These are phyloP conservation scores for Penicillium rolfsii DNA, from an alignment of 2,329 filamentous ascomycete species.

Conservation along the genomic window DNA sequence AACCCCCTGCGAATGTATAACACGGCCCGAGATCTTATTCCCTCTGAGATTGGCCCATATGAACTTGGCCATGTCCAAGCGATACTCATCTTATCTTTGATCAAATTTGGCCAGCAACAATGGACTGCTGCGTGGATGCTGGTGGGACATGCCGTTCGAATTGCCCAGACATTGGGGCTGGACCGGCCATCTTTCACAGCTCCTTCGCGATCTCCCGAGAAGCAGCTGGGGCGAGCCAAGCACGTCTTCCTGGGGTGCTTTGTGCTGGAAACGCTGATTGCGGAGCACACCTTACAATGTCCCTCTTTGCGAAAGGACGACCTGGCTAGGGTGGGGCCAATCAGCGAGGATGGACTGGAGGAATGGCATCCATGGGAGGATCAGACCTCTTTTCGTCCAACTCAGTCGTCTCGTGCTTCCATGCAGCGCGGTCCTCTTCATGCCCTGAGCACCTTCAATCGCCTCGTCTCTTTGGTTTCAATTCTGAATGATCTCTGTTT, in stretches of 20 bases:
- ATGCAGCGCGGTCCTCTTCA: conserved; percentile 48
- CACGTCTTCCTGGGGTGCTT: conserved; percentile 58
- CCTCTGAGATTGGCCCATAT: conserved; percentile 52
- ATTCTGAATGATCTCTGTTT: conserved; percentile 41
- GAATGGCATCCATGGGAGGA: conserved; percentile 75
- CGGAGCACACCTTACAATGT: conserved; percentile 49
- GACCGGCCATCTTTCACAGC: conserved; percentile 51
- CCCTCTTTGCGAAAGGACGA: conserved; percentile 56
- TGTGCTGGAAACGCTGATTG: conserved; percentile 57
- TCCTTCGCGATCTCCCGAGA: conserved; percentile 48
- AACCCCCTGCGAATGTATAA: conserved; percentile 51
- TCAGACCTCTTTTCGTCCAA: conserved; percentile 39
- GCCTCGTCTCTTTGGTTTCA: conserved; percentile 47
- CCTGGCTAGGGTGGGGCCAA: conserved; percentile 50
- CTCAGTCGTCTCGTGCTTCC: conserved; percentile 30
- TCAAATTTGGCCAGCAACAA: conserved; percentile 64
- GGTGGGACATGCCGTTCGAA: conserved; percentile 65
- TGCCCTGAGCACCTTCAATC: conserved; percentile 58
- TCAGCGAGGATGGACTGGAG: conserved; percentile 69
- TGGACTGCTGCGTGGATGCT: conserved; percentile 65
- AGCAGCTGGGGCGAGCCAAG: conserved; percentile 42
- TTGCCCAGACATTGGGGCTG: conserved; percentile 38
- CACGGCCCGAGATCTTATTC: conserved; percentile 43
- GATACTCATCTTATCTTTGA: conserved; percentile 62
- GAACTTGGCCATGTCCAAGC: conserved; percentile 60